These are phyloP conservation scores for Penicillium dipodomyicola DNA, from an alignment of 495 filamentous ascomycete genomes.

Conservation along the genomic window DNA sequence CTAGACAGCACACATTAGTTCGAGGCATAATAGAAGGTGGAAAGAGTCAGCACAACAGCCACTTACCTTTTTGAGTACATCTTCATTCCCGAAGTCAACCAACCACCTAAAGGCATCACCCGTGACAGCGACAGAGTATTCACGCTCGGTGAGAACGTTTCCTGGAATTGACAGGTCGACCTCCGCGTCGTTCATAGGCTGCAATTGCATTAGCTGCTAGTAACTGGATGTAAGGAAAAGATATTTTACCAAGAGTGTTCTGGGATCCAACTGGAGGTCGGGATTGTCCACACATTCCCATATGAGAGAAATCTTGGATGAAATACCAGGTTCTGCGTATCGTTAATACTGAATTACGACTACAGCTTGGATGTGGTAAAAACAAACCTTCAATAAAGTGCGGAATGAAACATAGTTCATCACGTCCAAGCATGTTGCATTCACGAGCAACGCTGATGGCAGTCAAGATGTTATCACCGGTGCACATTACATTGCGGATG, in stretches of 20 bases:
- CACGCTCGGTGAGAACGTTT: conserved; percentile 69
- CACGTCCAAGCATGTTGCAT: conserved; percentile 76
- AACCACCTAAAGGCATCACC: conserved; percentile 98
- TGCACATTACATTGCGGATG: conserved; percentile 94
- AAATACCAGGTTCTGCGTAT: conserved; percentile 54
- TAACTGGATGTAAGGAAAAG: background rate
- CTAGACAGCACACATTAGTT: conserved; percentile 32
- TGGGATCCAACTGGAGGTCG: conserved; percentile 68
- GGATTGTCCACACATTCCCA: conserved; percentile 95
- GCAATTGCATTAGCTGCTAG: conserved; percentile 27
- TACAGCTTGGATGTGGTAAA: background rate
- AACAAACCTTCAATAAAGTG: conserved; percentile 73
- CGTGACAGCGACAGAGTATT: conserved; percentile 84
- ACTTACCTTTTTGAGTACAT: conserved; percentile 65
- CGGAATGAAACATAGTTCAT: conserved; percentile 87
- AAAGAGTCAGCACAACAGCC: background rate
- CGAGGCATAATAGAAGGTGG: background rate
- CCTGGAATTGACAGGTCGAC: conserved; percentile 81
- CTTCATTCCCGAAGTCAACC: conserved; percentile 79
- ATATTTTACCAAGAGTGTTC: conserved; percentile 63
- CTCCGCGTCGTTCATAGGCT: conserved; percentile 70
- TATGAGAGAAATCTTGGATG: conserved; percentile 64
- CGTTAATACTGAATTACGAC: conserved; percentile 4
- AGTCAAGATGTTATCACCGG: conserved; percentile 96
- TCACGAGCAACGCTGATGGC: conserved; percentile 95